A percentile compares a stretch with the other conserved stretches of the same genome.
These are phyloP conservation scores for Lipomyces yamadae DNA, from an alignment of 805 yeast species.

Conservation along the genomic window DNA sequence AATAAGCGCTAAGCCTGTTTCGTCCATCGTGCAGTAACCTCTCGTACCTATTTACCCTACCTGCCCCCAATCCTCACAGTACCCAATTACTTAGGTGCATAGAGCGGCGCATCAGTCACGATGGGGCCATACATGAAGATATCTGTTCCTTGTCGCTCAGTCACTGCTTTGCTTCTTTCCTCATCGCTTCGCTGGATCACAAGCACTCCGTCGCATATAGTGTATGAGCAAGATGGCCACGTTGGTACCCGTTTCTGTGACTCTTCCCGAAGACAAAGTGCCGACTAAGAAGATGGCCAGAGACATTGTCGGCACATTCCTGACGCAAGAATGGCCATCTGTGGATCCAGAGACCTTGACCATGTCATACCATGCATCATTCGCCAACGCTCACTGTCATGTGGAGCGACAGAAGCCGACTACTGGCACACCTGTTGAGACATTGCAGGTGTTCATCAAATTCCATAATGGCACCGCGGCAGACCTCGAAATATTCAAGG, in stretches of 20 bases:
- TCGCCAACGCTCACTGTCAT: constrained; percentile 1
- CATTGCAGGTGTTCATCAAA: constrained; percentile 1
- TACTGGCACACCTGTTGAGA: background rate
- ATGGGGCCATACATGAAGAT: too few relatives aligned
- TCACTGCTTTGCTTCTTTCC: background rate
- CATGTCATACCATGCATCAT: constrained; percentile 1
- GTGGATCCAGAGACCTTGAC: background rate
- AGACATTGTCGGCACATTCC: constrained; percentile 3
- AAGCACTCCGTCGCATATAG: background rate
- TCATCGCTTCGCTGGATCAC: background rate
- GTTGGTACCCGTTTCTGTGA: background rate
- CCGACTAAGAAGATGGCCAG: constrained; percentile 5
- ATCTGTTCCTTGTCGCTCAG: background rate
- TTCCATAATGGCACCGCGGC: background rate
- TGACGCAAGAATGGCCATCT: background rate
- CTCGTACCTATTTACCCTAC: too few relatives aligned
- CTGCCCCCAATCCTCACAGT: too few relatives aligned
- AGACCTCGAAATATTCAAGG: background rate
- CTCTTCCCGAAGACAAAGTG: background rate
- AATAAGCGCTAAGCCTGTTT: too few relatives aligned
- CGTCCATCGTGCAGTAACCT: too few relatives aligned
- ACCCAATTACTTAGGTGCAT: too few relatives aligned
- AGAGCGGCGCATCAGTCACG: too few relatives aligned
- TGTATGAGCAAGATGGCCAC: background rate
- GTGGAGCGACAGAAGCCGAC: constrained; percentile 2